These are phyloP conservation scores for Cydonia oblonga DNA, from an alignment of 331 rosid species.

Conservation along the genomic window DNA sequence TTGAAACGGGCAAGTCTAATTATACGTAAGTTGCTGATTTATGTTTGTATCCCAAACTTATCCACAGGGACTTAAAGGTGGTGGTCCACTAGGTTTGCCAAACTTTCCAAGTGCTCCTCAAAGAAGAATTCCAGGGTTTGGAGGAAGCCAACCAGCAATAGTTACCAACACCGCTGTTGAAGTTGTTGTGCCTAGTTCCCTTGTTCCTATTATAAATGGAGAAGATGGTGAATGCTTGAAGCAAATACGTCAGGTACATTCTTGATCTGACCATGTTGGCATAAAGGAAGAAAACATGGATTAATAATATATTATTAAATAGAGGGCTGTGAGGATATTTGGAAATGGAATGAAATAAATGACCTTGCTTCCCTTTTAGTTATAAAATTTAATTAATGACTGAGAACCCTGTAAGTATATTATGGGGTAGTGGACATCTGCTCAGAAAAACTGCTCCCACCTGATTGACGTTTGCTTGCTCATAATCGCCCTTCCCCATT, in stretches of 20 bases:
- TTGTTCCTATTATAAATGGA: constrained; percentile 73
- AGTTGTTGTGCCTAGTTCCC: constrained; percentile 71
- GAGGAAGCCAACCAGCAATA: constrained; percentile 56
- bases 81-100: constrained; percentile 63
- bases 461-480: neutral
- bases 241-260: constrained; percentile 76
- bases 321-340: neutral
- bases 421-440: neutral
- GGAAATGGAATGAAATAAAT: neutral
- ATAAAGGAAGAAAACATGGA: no score
- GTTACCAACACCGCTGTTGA: constrained; percentile 81
- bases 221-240: constrained; percentile 97
- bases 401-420: neutral
- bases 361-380: neutral
- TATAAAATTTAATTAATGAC: neutral
- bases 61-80: constrained; percentile 67
- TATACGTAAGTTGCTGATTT: neutral
- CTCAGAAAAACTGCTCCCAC: neutral
- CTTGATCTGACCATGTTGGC: neutral
- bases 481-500: neutral
- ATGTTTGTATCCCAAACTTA: constrained; percentile 8
- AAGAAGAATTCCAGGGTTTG: constrained; percentile 56
- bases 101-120: constrained; percentile 64
- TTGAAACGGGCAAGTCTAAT: neutral
- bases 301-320: neutral